Evolutionary conservation across 2,329 filamentous ascomycete genomes (phyloP), one percentile per base, ranked within the genome.

Genomic region (Botryotinia narcissicola): DNA sequence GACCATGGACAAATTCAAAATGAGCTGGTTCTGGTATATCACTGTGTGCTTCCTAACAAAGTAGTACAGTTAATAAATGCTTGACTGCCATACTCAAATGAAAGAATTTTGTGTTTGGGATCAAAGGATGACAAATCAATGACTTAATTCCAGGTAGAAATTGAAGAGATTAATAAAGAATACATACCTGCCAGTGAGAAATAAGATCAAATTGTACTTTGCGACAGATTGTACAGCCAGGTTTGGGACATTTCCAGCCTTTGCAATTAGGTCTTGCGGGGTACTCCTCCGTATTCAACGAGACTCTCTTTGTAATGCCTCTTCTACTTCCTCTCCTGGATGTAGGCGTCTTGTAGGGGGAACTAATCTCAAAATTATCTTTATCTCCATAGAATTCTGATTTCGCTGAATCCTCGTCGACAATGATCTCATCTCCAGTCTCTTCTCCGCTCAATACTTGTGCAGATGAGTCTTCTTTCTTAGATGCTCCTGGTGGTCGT

Each of bases 221-320:
- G 20, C 44, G 44, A 20, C 44, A 37, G 18, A 48, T 8, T 67
- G 32, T 67, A n/a, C 63, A 67, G 7, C 44, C 32, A 51, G 22
- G 44, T n/a, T 8, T 37, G 8, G 63, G 63, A 67, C 63, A 67
- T 18, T 37, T 48, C 63, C 63, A 67, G 25, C 44, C 63, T 37
- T n/a, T 35, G 32, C 14, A 0, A 9, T 62, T 62, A 10, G 25
- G 25, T 29, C 25, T 42, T 42, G 16, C 60, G 9, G 37, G 25
- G 42, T 29, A n/a, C 4, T 42, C 35, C 60, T 42, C 37, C 40
- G 25, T 1, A 29, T 18, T 10, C n/a, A 20, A 42, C 8, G 2
- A n/a, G 8, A 12, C 8, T 42, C 7, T 42, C 1, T 18, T 62
- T 9, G 3, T 16, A 29, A 18, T 57, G 14, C n/a, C 16, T 9